These are phyloP conservation scores for Bryoerythrophyllum caledonicum DNA, from an alignment of 225 moss, liverwort and hornwort genomes.

Conservation along the genomic window DNA sequence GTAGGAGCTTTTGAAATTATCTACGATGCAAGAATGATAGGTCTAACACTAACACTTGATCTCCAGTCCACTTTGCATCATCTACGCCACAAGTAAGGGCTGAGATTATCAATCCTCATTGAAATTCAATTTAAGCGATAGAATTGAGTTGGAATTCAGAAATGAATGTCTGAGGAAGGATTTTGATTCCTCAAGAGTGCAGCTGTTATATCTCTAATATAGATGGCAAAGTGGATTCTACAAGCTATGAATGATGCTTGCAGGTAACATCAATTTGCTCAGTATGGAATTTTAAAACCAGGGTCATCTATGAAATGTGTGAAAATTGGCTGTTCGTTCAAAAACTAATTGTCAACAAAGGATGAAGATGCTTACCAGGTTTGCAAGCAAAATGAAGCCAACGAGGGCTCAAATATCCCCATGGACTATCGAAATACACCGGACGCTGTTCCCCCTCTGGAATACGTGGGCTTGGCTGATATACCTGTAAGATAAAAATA, in stretches of 20 bases:
- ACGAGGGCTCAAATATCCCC: conserved; percentile 38
- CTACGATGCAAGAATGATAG: not conserved
- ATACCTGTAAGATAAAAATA: conserved; percentile 20
- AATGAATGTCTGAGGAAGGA: too few species aligned
- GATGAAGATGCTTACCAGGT: conserved; percentile 26
- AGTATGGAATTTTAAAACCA: not conserved
- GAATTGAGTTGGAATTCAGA: not conserved
- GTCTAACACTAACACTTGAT: not conserved
- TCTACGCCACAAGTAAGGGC: not conserved
- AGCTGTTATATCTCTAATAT: not conserved
- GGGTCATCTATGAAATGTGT: not conserved
- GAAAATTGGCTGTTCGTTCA: not conserved
- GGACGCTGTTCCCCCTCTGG: conserved; percentile 25
- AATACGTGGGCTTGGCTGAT: conserved; percentile 27
- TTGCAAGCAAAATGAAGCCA: conserved; percentile 45
- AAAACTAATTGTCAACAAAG: not conserved
- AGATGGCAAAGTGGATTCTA: too few species aligned
- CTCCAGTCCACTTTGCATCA: not conserved
- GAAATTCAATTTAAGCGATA: not conserved
- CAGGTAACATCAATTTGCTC: not conserved
- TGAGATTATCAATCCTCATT: not conserved
- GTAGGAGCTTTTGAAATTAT: not conserved
- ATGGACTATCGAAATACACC: conserved; percentile 35
- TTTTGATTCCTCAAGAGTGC: not conserved
- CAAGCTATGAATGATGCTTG: not conserved